Evolutionary conservation across 1,139 yeast species (phyloP).

Genomic region (Suhomyces chickasaworum): DNA sequence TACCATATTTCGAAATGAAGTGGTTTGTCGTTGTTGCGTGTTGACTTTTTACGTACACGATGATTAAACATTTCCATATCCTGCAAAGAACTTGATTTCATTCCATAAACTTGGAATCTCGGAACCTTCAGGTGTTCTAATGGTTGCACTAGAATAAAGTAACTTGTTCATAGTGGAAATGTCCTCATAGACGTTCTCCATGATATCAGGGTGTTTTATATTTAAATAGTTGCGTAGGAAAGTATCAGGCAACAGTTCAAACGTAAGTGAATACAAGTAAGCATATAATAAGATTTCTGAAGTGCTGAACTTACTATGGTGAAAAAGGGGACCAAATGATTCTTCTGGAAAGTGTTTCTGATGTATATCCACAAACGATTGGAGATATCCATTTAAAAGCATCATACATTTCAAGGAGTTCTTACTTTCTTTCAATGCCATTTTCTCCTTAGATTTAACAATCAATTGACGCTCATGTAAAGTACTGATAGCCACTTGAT

Average conservation of each 20-base stretch:
- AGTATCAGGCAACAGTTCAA: slow-evolving; percentile 44
- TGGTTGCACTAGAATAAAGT: slow-evolving; percentile 9
- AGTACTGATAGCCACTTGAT: slow-evolving; percentile 50
- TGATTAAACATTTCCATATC: slow-evolving; percentile 10
- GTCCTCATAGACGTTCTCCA: slow-evolving; percentile 14
- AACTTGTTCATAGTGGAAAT: slow-evolving; percentile 14
- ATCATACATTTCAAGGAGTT: slow-evolving; percentile 55
- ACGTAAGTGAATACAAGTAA: slow-evolving; percentile 39
- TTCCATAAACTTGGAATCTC: slow-evolving; percentile 42
- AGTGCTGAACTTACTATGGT: slow-evolving; percentile 20
- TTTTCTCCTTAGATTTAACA: slow-evolving; percentile 42
- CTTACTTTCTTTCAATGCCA: slow-evolving; percentile 49
- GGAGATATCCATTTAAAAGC: slow-evolving; percentile 37
- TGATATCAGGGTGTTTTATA: slow-evolving; percentile 29
- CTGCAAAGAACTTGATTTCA: slow-evolving; percentile 30
- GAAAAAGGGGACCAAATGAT: slow-evolving; percentile 21
- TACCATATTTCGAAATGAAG: too few relatives aligned
- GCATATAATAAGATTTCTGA: slow-evolving; percentile 43
- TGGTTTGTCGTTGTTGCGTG: too few relatives aligned
- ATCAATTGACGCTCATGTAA: slow-evolving; percentile 53
- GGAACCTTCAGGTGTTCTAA: slow-evolving; percentile 28
- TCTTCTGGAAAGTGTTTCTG: slow-evolving; percentile 10
- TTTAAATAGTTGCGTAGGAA: slow-evolving; percentile 39
- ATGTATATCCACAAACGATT: slow-evolving; percentile 15
- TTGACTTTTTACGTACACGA: background rate